Conservation (phyloP, 306 rosid species). For the Urtica urens region DNA sequence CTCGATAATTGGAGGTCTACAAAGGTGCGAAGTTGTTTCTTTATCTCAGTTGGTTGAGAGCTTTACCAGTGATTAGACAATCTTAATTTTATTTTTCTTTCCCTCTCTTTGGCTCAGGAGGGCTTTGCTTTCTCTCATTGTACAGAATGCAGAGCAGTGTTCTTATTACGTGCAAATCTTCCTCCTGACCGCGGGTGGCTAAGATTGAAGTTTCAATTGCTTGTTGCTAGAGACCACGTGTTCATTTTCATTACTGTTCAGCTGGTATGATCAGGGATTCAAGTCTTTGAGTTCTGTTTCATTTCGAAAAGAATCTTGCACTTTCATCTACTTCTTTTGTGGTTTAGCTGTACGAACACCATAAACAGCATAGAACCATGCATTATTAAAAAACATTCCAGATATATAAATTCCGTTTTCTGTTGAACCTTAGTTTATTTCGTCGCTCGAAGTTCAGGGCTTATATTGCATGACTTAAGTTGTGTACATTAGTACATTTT, state of each 20-base stretch:
- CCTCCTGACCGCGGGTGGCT: conserved; percentile 98
- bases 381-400: no score
- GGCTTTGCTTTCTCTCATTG: conserved; percentile 98
- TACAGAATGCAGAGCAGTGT: conserved; percentile 91
- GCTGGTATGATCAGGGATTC: conserved; percentile 42
- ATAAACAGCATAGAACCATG: no score
- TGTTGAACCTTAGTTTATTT: no score
- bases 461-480: no score
- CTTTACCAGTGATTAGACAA: no score
- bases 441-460: no score
- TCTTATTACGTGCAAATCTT: conserved; percentile 79
- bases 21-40: conserved; percentile 38
- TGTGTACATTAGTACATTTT: no score
- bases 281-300: conserved; percentile 4
- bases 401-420: no score
- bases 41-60: not conserved
- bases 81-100: conserved; percentile 18
- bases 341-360: no score
- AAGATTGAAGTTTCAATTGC: conserved; percentile 91
- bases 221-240: conserved; percentile 96
- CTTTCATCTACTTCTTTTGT: not conserved
- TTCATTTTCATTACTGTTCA: conserved; percentile 84
- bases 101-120: conserved; percentile 64
- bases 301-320: not conserved
- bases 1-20: conserved; percentile 99